Evolutionary conservation across 2,329 filamentous ascomycete species (phyloP), one percentile per base, ranked within the genome.

Genomic region (Grosmannia huntii): DNA sequence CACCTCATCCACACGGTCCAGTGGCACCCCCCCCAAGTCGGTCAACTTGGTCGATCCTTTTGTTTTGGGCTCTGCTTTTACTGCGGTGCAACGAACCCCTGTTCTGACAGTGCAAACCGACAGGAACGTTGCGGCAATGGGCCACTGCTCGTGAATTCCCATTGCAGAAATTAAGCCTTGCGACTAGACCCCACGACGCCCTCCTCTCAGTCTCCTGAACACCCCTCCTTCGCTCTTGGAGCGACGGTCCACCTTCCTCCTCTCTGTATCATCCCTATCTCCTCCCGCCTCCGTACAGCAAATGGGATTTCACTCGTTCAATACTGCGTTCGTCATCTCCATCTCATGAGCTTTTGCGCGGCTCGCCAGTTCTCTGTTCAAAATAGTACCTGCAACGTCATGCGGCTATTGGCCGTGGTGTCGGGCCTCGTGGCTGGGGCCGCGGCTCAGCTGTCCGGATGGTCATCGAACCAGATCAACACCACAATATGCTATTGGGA

Each of bases 401-500:
- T 52, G 31, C 33, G 49, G 25, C 46, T 46, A 38, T 31, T 58
- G 19, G 53, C 53, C 53, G 56, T 49, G 7, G 55, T 31, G 2
- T 44, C 69, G 59, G 65, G 66, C 49, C 60, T 70, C 52, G 52
- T 66, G 59, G 66, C 68, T 60, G 57, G 68, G 33, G 70, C 63
- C 49, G 50, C 63, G 36, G 76, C 73, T 21, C 79, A 80, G 60
- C 69, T 73, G 66, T 65, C 72, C 57, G 68, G 69, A 69, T 85
- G 82, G 81, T 57, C 64, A n/a, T 51, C 67, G 1, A 68, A 70
- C 44, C 79, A 85, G 66, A 69, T 81, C 57, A 83, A 79, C 65
- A 74, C 79, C 6, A 78, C 77, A 16, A 79, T 87, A 66, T 86
- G 83, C 66, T 69, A 68, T 53, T 87, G 84, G 84, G 56, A 66